Evolutionary conservation across 2,329 filamentous ascomycete genomes (phyloP), one percentile per base, ranked within the genome.

Genomic region (Xenosphaeropsis pyriputrescens): DNA sequence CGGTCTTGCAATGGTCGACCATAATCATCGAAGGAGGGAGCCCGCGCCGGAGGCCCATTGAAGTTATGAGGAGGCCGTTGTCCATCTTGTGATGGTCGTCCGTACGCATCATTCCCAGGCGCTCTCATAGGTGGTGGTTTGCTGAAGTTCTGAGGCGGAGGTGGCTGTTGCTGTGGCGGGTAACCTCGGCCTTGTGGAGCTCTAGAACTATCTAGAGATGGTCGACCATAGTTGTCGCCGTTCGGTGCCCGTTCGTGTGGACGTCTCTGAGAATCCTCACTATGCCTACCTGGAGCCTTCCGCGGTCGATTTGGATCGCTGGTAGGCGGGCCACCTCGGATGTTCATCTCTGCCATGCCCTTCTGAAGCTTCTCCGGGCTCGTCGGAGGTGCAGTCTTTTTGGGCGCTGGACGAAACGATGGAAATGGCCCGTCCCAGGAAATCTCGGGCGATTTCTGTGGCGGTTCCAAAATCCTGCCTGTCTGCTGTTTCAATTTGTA

Each of bases 401-500:
- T 52, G 50, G 57, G 43, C 44, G 52, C 45, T 47, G 58, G 43
- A 53, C 55, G 55, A 36, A 59, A 66, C 5, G 57, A 50, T 18
- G 66, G 65, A 39, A 69, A 70, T 3, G 66, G 66, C 44, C 62
- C 65, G 40, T 71, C 67, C 53, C 60, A 68, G 18, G 56, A 43
- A 30, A 54, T 39, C 32, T 57, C 54, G 33, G 61, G 56, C 26
- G 58, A 62, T 35, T 54, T 54, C 3, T 56, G 58, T 15, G 53
- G 52, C 38, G 48, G 47, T 42, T 55, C 50, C 18, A 51, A 32
- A 26, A 26, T 26, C 8, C 22, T 11, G 22, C 22, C 22, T 9
- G 22, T 26, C 12, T 26, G 22, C 22, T 26, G 22, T 11, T 26
- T 26, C 22, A 26, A 26, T 26, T 26, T 26, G 22, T 6, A 26